Conservation (phyloP, 2,329 filamentous ascomycete species). For the Dothistroma septosporum region DNA sequence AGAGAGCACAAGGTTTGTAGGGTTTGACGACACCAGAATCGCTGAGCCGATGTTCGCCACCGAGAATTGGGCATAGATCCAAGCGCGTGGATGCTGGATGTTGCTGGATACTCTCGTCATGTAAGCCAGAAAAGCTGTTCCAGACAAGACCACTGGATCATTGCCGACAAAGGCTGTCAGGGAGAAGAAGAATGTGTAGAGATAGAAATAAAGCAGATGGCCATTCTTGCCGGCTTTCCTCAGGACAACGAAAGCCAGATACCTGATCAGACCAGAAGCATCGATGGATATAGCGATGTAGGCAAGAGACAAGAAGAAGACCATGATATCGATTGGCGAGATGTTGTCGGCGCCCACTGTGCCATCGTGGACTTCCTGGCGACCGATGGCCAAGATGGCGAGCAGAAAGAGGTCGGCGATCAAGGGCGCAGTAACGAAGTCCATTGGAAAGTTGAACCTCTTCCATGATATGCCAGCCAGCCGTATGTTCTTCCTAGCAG, state of each 20-base stretch:
- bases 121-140: slow-evolving; percentile 70
- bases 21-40: slow-evolving; percentile 72
- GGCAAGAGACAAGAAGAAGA: slow-evolving; percentile 65
- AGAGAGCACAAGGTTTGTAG: slow-evolving; percentile 70
- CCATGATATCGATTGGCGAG: slow-evolving; percentile 67
- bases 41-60: slow-evolving; percentile 70
- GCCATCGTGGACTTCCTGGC: slow-evolving; percentile 63
- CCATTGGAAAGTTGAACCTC: slow-evolving; percentile 59
- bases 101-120: slow-evolving; percentile 73
- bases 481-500: not conserved
- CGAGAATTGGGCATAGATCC: slow-evolving; percentile 70
- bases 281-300: slow-evolving; percentile 77
- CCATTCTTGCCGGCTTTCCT: slow-evolving; percentile 64
- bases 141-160: slow-evolving; percentile 70
- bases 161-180: slow-evolving; percentile 68
- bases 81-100: slow-evolving; percentile 65
- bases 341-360: slow-evolving; percentile 64
- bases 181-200: slow-evolving; percentile 67
- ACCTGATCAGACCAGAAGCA: slow-evolving; percentile 68
- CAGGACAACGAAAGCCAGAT: slow-evolving; percentile 65
- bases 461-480: not conserved
- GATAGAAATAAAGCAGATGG: slow-evolving; percentile 65
- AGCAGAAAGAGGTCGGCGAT: slow-evolving; percentile 68
- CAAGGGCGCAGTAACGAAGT: slow-evolving; percentile 67
- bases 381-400: slow-evolving; percentile 64